Conservation (phyloP, 495 filamentous ascomycete genomes). For the Platismatia glauca region DNA sequence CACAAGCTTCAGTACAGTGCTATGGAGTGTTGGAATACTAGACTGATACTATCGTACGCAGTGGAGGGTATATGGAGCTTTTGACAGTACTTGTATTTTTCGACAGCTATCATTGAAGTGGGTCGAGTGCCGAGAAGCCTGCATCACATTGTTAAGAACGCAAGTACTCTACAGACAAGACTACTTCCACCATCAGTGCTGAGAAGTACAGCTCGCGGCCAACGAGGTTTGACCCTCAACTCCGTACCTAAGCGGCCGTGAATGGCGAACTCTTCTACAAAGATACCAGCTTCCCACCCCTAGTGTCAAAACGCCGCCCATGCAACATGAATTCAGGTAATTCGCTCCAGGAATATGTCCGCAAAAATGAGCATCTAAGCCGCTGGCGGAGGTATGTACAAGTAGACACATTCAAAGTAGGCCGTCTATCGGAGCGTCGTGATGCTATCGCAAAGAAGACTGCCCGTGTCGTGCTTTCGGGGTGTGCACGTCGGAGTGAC, state of each 20-base stretch:
- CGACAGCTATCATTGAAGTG: not conserved
- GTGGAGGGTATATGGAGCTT: too few relatives aligned
- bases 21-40: too few relatives aligned
- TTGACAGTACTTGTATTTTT: too few relatives aligned
- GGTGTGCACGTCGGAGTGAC: slow-evolving; percentile 36
- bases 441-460: slow-evolving; percentile 24
- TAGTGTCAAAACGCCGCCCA: slow-evolving; percentile 4
- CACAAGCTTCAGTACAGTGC: too few relatives aligned
- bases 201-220: not conserved
- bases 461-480: slow-evolving; percentile 14
- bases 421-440: not conserved
- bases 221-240: not conserved
- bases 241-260: not conserved
- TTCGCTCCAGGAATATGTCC: slow-evolving; percentile 17
- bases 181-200: not conserved
- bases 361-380: slow-evolving; percentile 15
- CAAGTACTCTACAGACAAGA: not conserved
- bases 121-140: not conserved
- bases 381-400: slow-evolving; percentile 21
- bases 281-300: not conserved
- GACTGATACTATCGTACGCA: too few relatives aligned
- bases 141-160: not conserved
- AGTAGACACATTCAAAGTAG: slow-evolving; percentile 9
- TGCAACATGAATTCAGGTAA: slow-evolving; percentile 9
- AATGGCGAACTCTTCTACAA: not conserved